Percentiles rank a stretch among this genome's conserved stretches.
Evolutionary conservation across 2,329 filamentous ascomycete species (phyloP).

Genomic region (Xylaria arbuscula): DNA sequence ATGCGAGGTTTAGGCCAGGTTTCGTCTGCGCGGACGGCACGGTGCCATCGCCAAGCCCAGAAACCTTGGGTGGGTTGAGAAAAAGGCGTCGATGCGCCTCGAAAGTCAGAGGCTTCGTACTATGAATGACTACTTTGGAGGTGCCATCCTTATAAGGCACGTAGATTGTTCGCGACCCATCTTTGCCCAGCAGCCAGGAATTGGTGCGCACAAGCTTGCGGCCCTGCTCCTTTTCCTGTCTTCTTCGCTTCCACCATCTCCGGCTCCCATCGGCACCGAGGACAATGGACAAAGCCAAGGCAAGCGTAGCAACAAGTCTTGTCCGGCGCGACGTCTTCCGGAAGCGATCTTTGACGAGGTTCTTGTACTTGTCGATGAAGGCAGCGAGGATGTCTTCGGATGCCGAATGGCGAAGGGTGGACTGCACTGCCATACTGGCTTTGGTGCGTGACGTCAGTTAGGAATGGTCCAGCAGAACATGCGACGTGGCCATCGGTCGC

Average conservation of each 20-base stretch:
- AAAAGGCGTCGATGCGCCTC: conserved; percentile 95
- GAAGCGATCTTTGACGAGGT: conserved; percentile 64
- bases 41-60: conserved; percentile 77
- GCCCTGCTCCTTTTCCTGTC: conserved; percentile 84
- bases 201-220: conserved; percentile 86
- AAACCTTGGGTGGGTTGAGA: conserved; percentile 86
- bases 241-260: conserved; percentile 77
- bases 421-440: conserved; percentile 82
- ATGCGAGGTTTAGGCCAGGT: conserved; percentile 92
- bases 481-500: conserved; percentile 43
- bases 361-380: conserved; percentile 70
- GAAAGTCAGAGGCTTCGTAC: conserved; percentile 92
- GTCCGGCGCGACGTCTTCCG: conserved; percentile 75
- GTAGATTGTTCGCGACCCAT: conserved; percentile 93
- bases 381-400: conserved; percentile 74
- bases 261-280: conserved; percentile 81
- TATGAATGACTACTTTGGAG: conserved; percentile 89
- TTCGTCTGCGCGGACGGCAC: conserved; percentile 92
- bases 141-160: conserved; percentile 91
- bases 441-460: conserved; percentile 41
- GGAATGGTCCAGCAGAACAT: conserved; percentile 25
- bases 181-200: conserved; percentile 92
- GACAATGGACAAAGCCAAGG: conserved; percentile 81
- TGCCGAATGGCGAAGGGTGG: conserved; percentile 76
- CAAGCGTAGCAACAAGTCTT: conserved; percentile 79